Percentiles rank a stretch among this genome's conserved stretches.
Conservation (phyloP, 1,284 basidiomycete genomes). For the Cutaneotrichosporon sp. region DNA sequence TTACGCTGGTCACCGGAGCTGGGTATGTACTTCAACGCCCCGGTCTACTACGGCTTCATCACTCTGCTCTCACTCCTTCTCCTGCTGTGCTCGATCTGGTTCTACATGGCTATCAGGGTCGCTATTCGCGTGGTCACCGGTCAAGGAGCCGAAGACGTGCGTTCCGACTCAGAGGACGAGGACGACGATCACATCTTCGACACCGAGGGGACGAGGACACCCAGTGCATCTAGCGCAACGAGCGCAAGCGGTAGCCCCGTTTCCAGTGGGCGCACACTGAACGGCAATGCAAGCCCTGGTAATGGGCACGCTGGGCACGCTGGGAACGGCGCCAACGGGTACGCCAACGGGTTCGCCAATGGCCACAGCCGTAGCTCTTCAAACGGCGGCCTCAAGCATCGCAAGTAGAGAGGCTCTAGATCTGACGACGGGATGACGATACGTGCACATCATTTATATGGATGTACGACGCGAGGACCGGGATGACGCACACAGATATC, state of each 20-base stretch:
- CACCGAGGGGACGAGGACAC: too few relatives aligned
- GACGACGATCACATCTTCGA: conserved; percentile 11
- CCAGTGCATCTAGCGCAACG: background rate
- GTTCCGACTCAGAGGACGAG: conserved; percentile 71
- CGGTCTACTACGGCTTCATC: conserved; percentile 55
- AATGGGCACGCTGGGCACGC: too few relatives aligned
- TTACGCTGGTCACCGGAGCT: conserved; percentile 59
- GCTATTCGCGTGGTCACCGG: conserved; percentile 74
- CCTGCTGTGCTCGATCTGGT: conserved; percentile 76
- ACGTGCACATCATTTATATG: background rate
- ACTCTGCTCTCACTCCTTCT: conserved; percentile 56
- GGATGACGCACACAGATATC: background rate
- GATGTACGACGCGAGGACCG: background rate
- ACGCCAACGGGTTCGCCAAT: conserved; percentile 8
- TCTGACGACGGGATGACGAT: background rate
- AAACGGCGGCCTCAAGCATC: background rate
- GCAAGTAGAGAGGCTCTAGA: background rate
- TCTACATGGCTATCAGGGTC: conserved; percentile 73
- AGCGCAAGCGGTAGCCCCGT: background rate
- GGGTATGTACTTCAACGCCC: conserved; percentile 57
- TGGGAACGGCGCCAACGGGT: conserved; percentile 3
- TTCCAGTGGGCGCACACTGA: background rate
- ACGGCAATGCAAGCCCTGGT: too few relatives aligned
- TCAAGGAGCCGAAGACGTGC: conserved; percentile 71
- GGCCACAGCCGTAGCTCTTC: too few relatives aligned